Percentiles rank a stretch among this genome's conserved stretches.
Conservation (phyloP, 75 land plant genomes). For the Adiantum capillusveneris region DNA sequence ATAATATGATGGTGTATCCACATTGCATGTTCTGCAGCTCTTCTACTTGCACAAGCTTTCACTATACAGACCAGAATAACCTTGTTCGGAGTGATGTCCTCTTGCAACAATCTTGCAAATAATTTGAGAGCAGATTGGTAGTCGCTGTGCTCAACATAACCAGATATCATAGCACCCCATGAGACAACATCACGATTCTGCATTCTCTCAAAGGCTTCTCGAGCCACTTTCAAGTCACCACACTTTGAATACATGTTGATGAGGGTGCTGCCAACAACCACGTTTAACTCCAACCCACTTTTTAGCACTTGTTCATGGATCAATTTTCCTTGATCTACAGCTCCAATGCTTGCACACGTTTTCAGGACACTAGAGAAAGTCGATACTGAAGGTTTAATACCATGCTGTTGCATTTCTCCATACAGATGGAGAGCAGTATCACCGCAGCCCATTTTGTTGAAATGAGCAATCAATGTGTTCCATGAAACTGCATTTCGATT, state of each 20-base stretch:
- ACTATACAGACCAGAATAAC: conserved; percentile 35
- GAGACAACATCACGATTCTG: conserved; percentile 11
- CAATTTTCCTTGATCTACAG: conserved; percentile 5
- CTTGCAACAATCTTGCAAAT: conserved; percentile 24
- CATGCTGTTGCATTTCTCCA: conserved; percentile 22
- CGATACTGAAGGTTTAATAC: neutral
- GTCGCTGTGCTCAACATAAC: conserved; percentile 3
- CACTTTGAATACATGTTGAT: conserved; percentile 35
- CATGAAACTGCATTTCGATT: conserved; percentile 44
- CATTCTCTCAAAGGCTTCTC: conserved; percentile 9
- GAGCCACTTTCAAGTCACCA: conserved; percentile 2
- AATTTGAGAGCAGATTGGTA: conserved; percentile 26
- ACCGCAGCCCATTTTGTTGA: conserved; percentile 13
- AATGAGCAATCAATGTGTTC: conserved; percentile 44
- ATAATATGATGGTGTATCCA: conserved; percentile 35
- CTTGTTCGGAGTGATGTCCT: conserved; percentile 24
- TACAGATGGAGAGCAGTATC: conserved; percentile 24
- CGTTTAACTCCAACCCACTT: conserved; percentile 5
- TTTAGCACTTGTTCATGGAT: conserved; percentile 6
- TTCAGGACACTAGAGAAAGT: conserved; percentile 3
- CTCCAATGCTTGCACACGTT: conserved; percentile 5
- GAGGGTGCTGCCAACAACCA: conserved; percentile 35
- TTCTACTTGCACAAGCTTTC: conserved; percentile 41
- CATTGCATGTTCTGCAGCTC: conserved; percentile 20
- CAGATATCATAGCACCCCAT: conserved; percentile 19